Evolutionary conservation across 257 asterid species (phyloP).

Genomic region (Solanum corneliomulleri): DNA sequence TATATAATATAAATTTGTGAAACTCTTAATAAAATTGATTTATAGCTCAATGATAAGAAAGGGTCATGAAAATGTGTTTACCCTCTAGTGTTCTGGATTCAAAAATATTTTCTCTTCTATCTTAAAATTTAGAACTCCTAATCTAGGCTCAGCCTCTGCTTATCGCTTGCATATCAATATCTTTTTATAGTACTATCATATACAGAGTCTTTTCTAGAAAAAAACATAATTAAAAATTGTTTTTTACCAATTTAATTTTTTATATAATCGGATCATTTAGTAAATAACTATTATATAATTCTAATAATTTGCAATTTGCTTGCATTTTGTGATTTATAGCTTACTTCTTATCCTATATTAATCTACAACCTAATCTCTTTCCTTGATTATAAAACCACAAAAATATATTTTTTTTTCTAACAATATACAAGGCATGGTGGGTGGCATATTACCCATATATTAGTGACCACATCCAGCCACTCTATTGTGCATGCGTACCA

Average conservation of each 20-base stretch:
- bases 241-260: background rate
- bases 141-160: too few relatives aligned
- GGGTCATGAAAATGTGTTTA: too few relatives aligned
- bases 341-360: background rate
- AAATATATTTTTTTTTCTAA: background rate
- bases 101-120: too few relatives aligned
- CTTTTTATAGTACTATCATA: too few relatives aligned
- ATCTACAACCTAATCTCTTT: background rate
- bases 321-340: background rate
- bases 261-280: background rate
- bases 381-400: background rate
- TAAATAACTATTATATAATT: background rate
- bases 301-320: background rate
- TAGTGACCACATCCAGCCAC: conserved; percentile 27
- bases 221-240: too few relatives aligned
- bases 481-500: background rate
- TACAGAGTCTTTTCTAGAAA: too few relatives aligned
- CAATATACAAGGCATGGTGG: conserved; percentile 11
- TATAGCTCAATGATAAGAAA: fast-evolving
- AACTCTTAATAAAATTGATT: too few relatives aligned
- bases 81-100: too few relatives aligned
- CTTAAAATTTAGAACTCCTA: too few relatives aligned
- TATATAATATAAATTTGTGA: background rate
- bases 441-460: conserved; percentile 33
- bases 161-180: too few relatives aligned